Conservation (phyloP, 441 rosid genomes). For the Pelargonium australe region DNA sequence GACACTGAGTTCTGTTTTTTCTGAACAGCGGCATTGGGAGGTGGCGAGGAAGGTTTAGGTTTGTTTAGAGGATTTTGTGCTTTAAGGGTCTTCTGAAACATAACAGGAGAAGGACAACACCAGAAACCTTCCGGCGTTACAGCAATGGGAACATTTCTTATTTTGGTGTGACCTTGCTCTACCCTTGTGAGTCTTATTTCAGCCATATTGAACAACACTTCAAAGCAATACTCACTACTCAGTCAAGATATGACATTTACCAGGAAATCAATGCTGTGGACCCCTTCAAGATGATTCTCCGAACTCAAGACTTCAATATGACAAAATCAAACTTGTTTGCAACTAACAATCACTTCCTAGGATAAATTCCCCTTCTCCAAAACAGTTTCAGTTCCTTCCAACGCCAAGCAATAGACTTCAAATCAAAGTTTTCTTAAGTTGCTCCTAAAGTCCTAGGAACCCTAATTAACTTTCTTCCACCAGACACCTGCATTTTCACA, state of each 20-base stretch:
- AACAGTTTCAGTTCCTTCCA: not conserved
- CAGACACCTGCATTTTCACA: constrained; percentile 3
- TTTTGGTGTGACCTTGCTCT: constrained; percentile 78
- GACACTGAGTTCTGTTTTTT: constrained; percentile 40
- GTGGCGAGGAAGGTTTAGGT: constrained; percentile 60
- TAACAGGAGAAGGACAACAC: constrained; percentile 95
- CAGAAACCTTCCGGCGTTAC: constrained; percentile 97
- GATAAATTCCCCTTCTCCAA: not conserved
- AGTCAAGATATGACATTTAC: constrained; percentile 21
- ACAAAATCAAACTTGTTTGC: constrained; percentile 7
- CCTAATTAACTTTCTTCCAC: not conserved
- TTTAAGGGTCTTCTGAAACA: constrained; percentile 74
- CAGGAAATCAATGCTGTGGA: constrained; percentile 17
- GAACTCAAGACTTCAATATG: constrained; percentile 11
- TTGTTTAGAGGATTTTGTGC: constrained; percentile 58
- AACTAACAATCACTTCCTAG: not conserved
- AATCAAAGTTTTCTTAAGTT: not conserved
- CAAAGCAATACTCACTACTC: constrained; percentile 15
- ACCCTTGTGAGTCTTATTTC: constrained; percentile 65
- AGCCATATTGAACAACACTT: constrained; percentile 51
- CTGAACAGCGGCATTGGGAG: constrained; percentile 33
- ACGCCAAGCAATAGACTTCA: not conserved
- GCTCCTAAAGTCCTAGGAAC: not conserved
- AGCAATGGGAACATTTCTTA: constrained; percentile 83
- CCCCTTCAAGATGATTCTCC: constrained; percentile 17